Percentiles rank a stretch among this genome's conserved stretches.
phyloP scores from a whole-genome alignment of 352 stramenopile genomes.

The Achlya hypogyna region DNA sequence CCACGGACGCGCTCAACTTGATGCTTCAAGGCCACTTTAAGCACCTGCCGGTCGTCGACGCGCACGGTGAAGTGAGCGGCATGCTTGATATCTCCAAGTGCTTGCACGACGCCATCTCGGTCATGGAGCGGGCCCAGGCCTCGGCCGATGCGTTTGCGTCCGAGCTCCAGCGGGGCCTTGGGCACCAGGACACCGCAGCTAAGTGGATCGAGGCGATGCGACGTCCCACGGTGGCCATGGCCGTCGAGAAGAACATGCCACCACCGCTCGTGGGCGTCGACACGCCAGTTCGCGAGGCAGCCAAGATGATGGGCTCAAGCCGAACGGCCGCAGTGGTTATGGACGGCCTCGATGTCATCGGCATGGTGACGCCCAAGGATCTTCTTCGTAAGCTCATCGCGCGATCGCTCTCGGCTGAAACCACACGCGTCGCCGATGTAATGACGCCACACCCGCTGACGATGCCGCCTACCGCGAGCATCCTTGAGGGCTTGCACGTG shows the following conservation, averaged over 20 bases:
- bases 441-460: slow-evolving; percentile 80
- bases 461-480: slow-evolving; percentile 61
- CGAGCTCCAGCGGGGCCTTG: slow-evolving; percentile 65
- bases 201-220: slow-evolving; percentile 88
- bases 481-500: slow-evolving; percentile 74
- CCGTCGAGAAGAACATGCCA: slow-evolving; percentile 69
- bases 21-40: slow-evolving; percentile 86
- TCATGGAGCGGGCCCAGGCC: slow-evolving; percentile 80
- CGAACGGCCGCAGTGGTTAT: slow-evolving; percentile 82
- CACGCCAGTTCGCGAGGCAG: slow-evolving; percentile 55
- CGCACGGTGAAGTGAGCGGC: slow-evolving; percentile 56
- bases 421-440: slow-evolving; percentile 69
- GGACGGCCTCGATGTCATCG: slow-evolving; percentile 49
- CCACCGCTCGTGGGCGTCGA: slow-evolving; percentile 66
- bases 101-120: slow-evolving; percentile 80
- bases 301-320: slow-evolving; percentile 77
- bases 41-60: slow-evolving; percentile 70
- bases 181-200: slow-evolving; percentile 23
- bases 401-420: slow-evolving; percentile 64
- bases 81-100: slow-evolving; percentile 89
- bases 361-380: slow-evolving; percentile 82
- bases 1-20: slow-evolving; percentile 81
- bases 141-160: slow-evolving; percentile 66
- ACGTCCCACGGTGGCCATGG: slow-evolving; percentile 67
- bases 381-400: slow-evolving; percentile 79